phyloP scores from a whole-genome alignment of 306 rosid genomes.

The Corylus heterophylla region DNA sequence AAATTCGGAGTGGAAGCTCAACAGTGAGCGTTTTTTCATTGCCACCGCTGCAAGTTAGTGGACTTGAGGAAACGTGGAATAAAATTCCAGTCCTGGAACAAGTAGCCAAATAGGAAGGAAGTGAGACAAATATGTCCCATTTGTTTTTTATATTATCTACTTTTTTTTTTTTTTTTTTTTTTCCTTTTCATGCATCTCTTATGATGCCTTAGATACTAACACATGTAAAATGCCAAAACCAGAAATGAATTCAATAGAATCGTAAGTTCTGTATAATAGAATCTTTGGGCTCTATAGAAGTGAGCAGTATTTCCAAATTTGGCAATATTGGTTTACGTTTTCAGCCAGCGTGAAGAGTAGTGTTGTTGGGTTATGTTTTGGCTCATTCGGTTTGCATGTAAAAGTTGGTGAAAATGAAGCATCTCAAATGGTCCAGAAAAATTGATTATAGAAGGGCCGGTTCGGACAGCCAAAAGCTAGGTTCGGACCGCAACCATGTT shows the following conservation, averaged over 20 bases:
- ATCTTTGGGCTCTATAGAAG: conserved; percentile 25
- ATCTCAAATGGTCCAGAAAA: too few relatives aligned
- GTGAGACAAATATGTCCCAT: conserved; percentile 20
- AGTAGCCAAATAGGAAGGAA: conserved; percentile 51
- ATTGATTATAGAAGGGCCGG: too few relatives aligned
- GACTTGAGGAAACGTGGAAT: conserved; percentile 64
- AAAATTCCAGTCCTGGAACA: conserved; percentile 65
- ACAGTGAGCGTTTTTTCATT: conserved; percentile 80
- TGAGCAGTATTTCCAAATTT: conserved; percentile 29
- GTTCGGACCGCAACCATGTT: too few relatives aligned
- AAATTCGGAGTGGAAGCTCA: conserved; percentile 87
- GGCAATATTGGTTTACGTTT: conserved; percentile 1
- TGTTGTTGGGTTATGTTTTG: too few relatives aligned
- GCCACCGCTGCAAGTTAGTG: conserved; percentile 74
- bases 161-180: neutral
- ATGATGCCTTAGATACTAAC: conserved; percentile 58
- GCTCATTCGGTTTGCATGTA: too few relatives aligned
- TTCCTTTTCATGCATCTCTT: conserved; percentile 35
- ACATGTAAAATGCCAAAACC: conserved; percentile 56
- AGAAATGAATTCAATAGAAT: conserved; percentile 44
- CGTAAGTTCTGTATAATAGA: conserved; percentile 46
- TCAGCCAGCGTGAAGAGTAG: too few relatives aligned
- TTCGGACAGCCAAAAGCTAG: too few relatives aligned
- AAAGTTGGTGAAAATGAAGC: too few relatives aligned
- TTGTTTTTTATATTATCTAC: neutral